phyloP scores from a whole-genome alignment of 768 basidiomycete genomes.

The Leccinum sublutescens region DNA sequence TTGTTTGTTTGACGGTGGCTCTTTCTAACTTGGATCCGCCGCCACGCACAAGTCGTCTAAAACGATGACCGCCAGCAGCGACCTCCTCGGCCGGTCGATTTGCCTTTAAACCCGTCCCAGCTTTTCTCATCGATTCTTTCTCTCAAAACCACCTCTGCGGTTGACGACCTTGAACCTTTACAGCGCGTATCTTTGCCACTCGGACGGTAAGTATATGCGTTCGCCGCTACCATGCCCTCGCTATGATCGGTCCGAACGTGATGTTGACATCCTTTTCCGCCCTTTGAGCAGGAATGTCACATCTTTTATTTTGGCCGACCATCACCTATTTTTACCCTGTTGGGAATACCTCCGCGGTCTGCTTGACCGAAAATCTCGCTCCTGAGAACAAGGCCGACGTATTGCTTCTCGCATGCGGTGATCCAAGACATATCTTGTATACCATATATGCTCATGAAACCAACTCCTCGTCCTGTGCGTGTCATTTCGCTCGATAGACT shows the following conservation, averaged over 20 bases:
- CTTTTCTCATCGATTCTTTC: background rate
- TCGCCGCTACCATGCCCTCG: background rate
- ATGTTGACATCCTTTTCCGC: background rate
- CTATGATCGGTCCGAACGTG: background rate
- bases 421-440: conserved; percentile 51
- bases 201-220: conserved; percentile 1
- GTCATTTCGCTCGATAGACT: background rate
- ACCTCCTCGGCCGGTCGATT: background rate
- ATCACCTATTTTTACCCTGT: conserved; percentile 52
- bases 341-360: conserved; percentile 56
- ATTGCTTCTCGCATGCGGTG: conserved; percentile 57
- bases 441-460: conserved; percentile 34
- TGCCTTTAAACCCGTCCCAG: background rate
- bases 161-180: background rate
- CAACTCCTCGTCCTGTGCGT: conserved; percentile 9
- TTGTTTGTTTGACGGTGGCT: background rate
- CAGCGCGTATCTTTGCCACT: background rate
- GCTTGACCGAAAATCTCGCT: conserved; percentile 45
- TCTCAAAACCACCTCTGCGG: background rate
- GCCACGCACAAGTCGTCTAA: background rate
- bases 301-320: conserved; percentile 19
- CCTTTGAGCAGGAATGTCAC: conserved; percentile 12
- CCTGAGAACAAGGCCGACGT: conserved; percentile 39
- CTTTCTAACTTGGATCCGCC: conserved; percentile 7
- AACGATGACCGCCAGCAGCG: background rate